These are phyloP conservation scores for Platanthera guangdongensis DNA, from an alignment of 106 monocot species.

Conservation along the genomic window DNA sequence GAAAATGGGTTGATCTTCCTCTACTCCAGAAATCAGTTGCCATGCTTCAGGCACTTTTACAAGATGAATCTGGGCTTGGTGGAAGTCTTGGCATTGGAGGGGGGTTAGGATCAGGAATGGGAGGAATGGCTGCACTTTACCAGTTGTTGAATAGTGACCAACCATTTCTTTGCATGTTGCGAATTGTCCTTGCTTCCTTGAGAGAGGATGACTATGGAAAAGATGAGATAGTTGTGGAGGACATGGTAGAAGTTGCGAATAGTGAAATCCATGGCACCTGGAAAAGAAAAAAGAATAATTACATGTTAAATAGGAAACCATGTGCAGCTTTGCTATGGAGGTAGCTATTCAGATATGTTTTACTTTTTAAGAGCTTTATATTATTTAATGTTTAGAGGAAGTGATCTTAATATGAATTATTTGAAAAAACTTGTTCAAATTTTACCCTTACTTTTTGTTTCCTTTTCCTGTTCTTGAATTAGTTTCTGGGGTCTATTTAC, in stretches of 20 bases:
- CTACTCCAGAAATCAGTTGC: conserved; percentile 80
- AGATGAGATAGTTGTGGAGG: conserved; percentile 56
- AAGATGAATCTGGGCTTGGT: conserved; percentile 89
- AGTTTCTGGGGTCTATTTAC: background rate
- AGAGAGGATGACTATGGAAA: conserved; percentile 85
- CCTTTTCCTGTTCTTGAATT: background rate
- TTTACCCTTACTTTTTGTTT: background rate
- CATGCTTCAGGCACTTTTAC: conserved; percentile 81
- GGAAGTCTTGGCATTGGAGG: conserved; percentile 84
- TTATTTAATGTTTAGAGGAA: background rate
- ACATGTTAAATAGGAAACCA: conserved; percentile 51
- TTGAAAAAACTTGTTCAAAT: background rate
- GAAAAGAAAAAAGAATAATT: conserved; percentile 38
- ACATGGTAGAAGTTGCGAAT: conserved; percentile 46
- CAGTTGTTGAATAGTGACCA: conserved; percentile 96
- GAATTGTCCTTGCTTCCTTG: conserved; percentile 82
- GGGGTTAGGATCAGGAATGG: conserved; percentile 87
- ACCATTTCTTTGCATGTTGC: conserved; percentile 92
- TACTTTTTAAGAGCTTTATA: background rate
- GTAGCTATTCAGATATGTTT: conserved; percentile 20
- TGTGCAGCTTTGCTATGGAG: conserved; percentile 88
- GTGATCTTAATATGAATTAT: background rate
- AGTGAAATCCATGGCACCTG: conserved; percentile 26
- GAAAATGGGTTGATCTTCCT: conserved; percentile 85
- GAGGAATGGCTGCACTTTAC: conserved; percentile 77